Evolutionary conservation across 192 early-diverging fungal species (phyloP), one percentile per base, ranked within the genome.

Genomic region (Backusella tarrabulga): DNA sequence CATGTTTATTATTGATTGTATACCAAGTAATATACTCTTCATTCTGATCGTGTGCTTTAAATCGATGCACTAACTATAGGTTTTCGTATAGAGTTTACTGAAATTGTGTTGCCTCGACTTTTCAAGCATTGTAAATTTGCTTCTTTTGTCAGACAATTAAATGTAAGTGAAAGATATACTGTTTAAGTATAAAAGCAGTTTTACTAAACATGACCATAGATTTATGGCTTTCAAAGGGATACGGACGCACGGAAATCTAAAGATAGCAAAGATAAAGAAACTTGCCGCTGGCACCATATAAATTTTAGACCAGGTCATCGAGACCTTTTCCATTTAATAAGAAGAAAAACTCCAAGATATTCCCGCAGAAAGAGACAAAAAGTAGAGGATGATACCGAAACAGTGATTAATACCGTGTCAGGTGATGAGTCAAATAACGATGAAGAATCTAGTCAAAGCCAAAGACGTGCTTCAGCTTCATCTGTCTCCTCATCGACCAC

Each of bases 41-140:
- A 36, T 19, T 63, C 54, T 34, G 41, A 46, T 72, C 21, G 7
- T 41, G 14, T 42, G 23, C 35, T 35, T n/a, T 67, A 63, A 67
- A 63, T 19, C 21, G 36, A 68, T 36, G 23, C 17, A 68, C 35
- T 23, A 40, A 70, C 23, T 63, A 52, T 32, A 34, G 4, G 19
- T 74, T 52, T 68, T 72, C 19, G 9, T 40, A 41, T 77, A 83
- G 85, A 83, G 74, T 86, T 86, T 35, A 81, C 85, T 26, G 77
- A 77, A 56, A 82, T 76, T n/a, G 83, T 86, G 4, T 63, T 86
- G 34, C 85, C 85, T n/a, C 76, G 79, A 73, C 73, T 77, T 34
- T 86, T 86, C 70, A 86, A 86, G 63, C 85, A 86, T 67, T 86
- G 85, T 69, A 86, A 86, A 76, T 86, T 86, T 75, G 81, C 85